phyloP scores from a whole-genome alignment of 139 green algal genomes.

The Pseudopediastrum boryanum region DNA sequence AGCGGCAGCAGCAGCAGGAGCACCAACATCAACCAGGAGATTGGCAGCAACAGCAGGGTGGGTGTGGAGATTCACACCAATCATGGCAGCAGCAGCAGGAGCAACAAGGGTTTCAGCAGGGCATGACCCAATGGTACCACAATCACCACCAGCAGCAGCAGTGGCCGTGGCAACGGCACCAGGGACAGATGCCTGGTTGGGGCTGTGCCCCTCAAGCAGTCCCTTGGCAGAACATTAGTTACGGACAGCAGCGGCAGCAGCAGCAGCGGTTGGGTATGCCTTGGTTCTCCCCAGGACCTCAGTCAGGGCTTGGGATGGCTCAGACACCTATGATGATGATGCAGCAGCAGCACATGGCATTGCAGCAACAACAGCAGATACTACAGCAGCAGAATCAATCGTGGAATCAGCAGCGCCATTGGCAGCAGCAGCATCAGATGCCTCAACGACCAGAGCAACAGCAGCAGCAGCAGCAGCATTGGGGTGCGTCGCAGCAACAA shows the following conservation, averaged over 20 bases:
- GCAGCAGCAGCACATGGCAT: constrained; percentile 19
- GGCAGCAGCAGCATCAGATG: constrained; percentile 24
- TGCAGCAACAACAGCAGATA: constrained; percentile 24
- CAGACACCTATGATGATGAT: constrained; percentile 17
- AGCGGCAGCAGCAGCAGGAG: constrained; percentile 25
- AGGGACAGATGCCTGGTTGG: not conserved
- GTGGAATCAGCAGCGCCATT: not conserved
- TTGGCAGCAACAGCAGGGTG: not conserved
- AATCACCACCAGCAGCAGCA: not conserved
- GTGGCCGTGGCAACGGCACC: not conserved
- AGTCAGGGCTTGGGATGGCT: no score
- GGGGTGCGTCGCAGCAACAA: not conserved
- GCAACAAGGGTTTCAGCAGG: not conserved
- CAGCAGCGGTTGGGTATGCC: not conserved
- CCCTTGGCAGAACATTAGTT: not conserved
- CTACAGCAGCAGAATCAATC: constrained; percentile 20
- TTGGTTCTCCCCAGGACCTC: no score
- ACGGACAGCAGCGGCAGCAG: constrained; percentile 28
- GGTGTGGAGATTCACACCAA: no score
- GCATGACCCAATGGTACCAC: no score
- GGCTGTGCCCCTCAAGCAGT: not conserved
- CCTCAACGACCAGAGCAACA: no score
- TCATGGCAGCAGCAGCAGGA: constrained; percentile 3
- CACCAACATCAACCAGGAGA: not conserved
- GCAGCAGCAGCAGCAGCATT: constrained; percentile 19